Percentiles rank a stretch among this genome's conserved stretches.
Conservation (phyloP, 2,329 filamentous ascomycete genomes). For the Monilinia polystroma region DNA sequence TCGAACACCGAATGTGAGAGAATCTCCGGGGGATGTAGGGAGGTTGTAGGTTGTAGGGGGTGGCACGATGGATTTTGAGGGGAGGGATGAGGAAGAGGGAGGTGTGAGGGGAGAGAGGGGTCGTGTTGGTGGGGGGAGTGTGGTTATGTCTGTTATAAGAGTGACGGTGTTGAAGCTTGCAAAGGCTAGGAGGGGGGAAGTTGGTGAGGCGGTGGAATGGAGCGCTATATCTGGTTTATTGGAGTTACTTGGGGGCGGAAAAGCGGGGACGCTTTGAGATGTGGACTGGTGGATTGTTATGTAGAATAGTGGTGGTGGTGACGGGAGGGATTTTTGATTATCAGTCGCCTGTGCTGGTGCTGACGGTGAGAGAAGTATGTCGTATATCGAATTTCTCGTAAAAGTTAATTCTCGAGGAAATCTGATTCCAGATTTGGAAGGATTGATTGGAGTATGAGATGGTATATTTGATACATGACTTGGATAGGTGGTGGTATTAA, state of each 20-base stretch:
- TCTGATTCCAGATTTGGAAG: conserved; percentile 27
- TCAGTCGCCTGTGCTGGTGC: conserved; percentile 30
- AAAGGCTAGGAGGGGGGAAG: conserved; percentile 31
- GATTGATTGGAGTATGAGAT: conserved; percentile 16
- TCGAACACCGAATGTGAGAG: conserved; percentile 23
- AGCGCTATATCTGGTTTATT: conserved; percentile 34
- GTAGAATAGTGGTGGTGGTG: conserved; percentile 35
- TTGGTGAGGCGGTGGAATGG: conserved; percentile 32
- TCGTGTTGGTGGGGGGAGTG: conserved; percentile 30
- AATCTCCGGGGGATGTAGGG: conserved; percentile 14
- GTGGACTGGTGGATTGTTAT: conserved; percentile 29
- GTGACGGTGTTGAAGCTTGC: conserved; percentile 34
- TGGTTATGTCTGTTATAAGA: conserved; percentile 33
- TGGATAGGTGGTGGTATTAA: conserved; percentile 15
- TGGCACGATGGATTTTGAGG: conserved; percentile 13
- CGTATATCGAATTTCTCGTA: conserved; percentile 29
- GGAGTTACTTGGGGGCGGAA: not conserved
- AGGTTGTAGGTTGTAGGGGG: conserved; percentile 22
- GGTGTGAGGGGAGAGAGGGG: conserved; percentile 18
- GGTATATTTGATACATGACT: conserved; percentile 12
- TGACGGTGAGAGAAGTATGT: conserved; percentile 33
- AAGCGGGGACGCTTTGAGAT: not conserved
- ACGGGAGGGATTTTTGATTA: conserved; percentile 31
- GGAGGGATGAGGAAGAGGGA: conserved; percentile 17
- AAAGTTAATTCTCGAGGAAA: conserved; percentile 36